A percentile compares a stretch with the other conserved stretches of the same genome.
Evolutionary conservation across 345 rosid genomes (phyloP).

Genomic region (Hibiscus syriacus): DNA sequence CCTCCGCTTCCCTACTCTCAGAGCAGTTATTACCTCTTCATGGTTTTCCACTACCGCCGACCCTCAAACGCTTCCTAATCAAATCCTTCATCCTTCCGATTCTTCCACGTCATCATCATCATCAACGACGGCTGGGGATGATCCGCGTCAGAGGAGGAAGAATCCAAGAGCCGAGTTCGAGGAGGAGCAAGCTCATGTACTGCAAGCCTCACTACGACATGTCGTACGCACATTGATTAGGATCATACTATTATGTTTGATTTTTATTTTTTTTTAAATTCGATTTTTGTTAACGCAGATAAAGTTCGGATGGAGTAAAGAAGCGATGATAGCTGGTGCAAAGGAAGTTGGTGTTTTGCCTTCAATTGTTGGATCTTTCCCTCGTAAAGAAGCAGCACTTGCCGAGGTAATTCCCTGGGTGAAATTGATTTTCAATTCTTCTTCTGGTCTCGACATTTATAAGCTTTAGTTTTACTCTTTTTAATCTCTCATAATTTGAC

Average conservation of each 20-base stretch:
- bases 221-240: constrained; percentile 40
- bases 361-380: constrained; percentile 75
- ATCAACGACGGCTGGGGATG: constrained; percentile 33
- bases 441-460: too few species aligned
- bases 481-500: too few species aligned
- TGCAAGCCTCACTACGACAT: constrained; percentile 67
- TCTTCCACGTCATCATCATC: constrained; percentile 32
- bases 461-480: too few species aligned
- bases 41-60: constrained; percentile 32
- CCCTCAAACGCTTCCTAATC: constrained; percentile 26
- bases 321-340: constrained; percentile 84
- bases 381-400: constrained; percentile 78
- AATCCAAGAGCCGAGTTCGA: constrained; percentile 48
- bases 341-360: constrained; percentile 84
- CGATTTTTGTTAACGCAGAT: constrained; percentile 23
- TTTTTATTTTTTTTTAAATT: neutral
- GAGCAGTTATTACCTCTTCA: constrained; percentile 13
- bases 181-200: constrained; percentile 77
- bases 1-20: constrained; percentile 21
- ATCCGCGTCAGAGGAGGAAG: constrained; percentile 30
- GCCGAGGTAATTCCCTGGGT: constrained; percentile 47
- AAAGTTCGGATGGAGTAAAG: constrained; percentile 76
- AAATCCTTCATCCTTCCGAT: constrained; percentile 23
- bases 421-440: neutral
- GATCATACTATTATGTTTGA: neutral